These are phyloP conservation scores for Geoglossum cookeanum DNA, from an alignment of 2,329 filamentous ascomycete genomes.

Conservation along the genomic window DNA sequence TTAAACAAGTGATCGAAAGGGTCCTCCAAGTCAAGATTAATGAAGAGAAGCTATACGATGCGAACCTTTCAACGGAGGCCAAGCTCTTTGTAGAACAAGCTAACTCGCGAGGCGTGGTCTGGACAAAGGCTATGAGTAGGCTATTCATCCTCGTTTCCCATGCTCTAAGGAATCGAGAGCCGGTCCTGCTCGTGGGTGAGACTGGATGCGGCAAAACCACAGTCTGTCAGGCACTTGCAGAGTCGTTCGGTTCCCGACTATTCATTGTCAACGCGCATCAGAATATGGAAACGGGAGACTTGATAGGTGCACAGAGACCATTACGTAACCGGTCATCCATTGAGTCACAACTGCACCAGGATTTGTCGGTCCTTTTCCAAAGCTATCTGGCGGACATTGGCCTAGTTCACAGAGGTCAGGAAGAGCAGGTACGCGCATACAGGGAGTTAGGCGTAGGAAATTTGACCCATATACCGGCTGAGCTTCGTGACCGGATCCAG, in stretches of 20 bases:
- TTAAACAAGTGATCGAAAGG: slow-evolving; percentile 74
- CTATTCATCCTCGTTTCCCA: slow-evolving; percentile 77
- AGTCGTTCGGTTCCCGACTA: slow-evolving; percentile 55
- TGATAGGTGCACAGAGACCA: slow-evolving; percentile 88
- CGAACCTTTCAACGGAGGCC: slow-evolving; percentile 16
- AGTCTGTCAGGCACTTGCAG: slow-evolving; percentile 78
- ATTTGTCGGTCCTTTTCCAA: slow-evolving; percentile 7
- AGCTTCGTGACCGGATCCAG: slow-evolving; percentile 22
- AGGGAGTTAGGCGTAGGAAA: slow-evolving; percentile 29
- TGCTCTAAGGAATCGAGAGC: slow-evolving; percentile 77
- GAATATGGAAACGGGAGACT: slow-evolving; percentile 90
- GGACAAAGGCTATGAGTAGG: slow-evolving; percentile 87
- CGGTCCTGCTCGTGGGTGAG: slow-evolving; percentile 84
- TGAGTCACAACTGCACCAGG: slow-evolving; percentile 18
- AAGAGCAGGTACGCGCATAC: slow-evolving; percentile 40
- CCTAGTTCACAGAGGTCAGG: slow-evolving; percentile 22
- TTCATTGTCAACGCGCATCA: slow-evolving; percentile 94
- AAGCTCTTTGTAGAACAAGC: slow-evolving; percentile 15
- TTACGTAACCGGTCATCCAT: slow-evolving; percentile 68
- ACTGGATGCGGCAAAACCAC: slow-evolving; percentile 97
- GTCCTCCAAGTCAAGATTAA: slow-evolving; percentile 78
- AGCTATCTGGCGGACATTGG: not conserved
- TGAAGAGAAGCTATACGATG: slow-evolving; percentile 50
- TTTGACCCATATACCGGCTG: slow-evolving; percentile 26
- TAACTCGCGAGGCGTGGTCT: slow-evolving; percentile 54